Evolutionary conservation across 129 eudicot species (phyloP).

Genomic region (Centrapalus pauciflorus): DNA sequence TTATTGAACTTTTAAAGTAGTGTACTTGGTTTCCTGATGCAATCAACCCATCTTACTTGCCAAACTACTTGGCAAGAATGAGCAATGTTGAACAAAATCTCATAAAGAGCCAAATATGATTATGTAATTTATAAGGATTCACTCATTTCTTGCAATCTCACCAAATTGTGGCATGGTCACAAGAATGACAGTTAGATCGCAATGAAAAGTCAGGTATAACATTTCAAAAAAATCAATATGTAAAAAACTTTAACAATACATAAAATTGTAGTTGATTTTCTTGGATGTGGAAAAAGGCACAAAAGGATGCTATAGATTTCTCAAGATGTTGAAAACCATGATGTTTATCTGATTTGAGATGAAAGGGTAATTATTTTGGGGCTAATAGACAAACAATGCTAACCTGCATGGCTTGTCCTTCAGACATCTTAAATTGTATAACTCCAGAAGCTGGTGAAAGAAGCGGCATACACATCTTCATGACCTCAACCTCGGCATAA

Average conservation of each 20-base stretch:
- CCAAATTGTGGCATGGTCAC: no score
- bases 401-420: conserved; percentile 99
- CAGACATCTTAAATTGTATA: conserved; percentile 74
- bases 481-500: conserved; percentile 96
- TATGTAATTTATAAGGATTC: no score
- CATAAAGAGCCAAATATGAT: no score
- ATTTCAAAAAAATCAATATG: no score
- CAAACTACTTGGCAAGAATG: not conserved
- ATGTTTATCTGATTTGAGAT: no score
- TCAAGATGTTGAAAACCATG: no score
- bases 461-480: conserved; percentile 99
- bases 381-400: not conserved
- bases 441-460: conserved; percentile 96
- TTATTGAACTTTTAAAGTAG: not conserved
- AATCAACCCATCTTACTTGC: not conserved
- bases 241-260: not conserved
- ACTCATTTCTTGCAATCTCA: no score
- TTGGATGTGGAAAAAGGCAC: not conserved
- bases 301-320: not conserved
- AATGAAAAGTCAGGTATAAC: no score
- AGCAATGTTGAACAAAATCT: not conserved
- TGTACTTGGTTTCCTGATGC: not conserved
- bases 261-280: not conserved
- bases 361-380: no score
- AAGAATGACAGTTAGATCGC: not conserved